These are phyloP conservation scores for Backusella sp. DNA, from an alignment of 192 early-diverging fungal genomes.

Conservation along the genomic window DNA sequence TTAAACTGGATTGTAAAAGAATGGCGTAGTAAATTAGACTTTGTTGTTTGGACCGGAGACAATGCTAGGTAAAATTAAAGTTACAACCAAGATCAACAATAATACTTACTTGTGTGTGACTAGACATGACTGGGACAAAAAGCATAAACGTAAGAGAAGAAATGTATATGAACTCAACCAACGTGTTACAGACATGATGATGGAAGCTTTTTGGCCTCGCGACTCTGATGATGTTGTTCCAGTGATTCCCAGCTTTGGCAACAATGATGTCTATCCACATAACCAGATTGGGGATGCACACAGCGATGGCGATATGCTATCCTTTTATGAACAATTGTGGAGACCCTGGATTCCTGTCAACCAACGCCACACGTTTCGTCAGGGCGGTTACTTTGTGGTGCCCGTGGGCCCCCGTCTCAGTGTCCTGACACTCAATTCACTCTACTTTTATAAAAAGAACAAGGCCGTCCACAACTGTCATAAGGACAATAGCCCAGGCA, in stretches of 20 bases:
- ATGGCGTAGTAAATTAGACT: conserved; percentile 51
- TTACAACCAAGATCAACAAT: not conserved
- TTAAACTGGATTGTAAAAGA: conserved; percentile 47
- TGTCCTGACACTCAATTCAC: conserved; percentile 48
- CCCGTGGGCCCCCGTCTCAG: conserved; percentile 46
- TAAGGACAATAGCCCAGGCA: conserved; percentile 5
- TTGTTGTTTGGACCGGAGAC: conserved; percentile 75
- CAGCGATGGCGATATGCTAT: conserved; percentile 22
- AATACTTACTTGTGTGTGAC: not conserved
- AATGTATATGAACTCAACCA: conserved; percentile 54
- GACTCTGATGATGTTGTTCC: conserved; percentile 24
- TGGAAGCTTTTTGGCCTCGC: conserved; percentile 38
- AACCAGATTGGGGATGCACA: conserved; percentile 40
- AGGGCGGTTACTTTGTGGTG: conserved; percentile 57
- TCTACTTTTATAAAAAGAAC: conserved; percentile 36
- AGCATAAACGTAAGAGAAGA: conserved; percentile 48
- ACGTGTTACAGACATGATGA: conserved; percentile 39
- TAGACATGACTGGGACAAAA: conserved; percentile 64
- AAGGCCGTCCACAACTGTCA: conserved; percentile 22
- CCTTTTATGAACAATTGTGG: conserved; percentile 49
- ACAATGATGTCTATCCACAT: conserved; percentile 71
- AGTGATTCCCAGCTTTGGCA: conserved; percentile 56
- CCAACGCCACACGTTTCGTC: conserved; percentile 48
- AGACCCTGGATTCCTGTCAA: conserved; percentile 48
- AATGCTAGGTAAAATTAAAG: conserved; percentile 49